A percentile compares a stretch with the other conserved stretches of the same genome.
Evolutionary conservation across 768 basidiomycete genomes (phyloP).

Genomic region (Leccinum broughii): DNA sequence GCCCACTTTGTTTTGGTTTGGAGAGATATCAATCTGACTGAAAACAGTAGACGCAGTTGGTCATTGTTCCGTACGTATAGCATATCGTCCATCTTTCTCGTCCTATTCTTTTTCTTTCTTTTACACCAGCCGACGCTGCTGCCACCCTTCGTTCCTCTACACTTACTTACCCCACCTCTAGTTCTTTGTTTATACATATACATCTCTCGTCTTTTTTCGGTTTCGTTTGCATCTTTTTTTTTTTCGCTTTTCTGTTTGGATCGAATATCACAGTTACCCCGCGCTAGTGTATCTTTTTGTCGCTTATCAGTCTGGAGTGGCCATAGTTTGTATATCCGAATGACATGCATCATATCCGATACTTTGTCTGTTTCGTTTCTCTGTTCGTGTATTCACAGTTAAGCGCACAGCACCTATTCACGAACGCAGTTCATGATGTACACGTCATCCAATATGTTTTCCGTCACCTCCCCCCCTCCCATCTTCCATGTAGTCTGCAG

Average conservation of each 20-base stretch:
- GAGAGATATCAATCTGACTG: slow-evolving; percentile 4
- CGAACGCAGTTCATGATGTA: neutral
- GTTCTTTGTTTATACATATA: neutral
- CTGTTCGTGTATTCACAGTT: neutral
- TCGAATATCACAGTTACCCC: slow-evolving; percentile 13
- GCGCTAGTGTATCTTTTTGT: slow-evolving; percentile 22
- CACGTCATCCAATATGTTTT: neutral
- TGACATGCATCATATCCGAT: slow-evolving; percentile 1
- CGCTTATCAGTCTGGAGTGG: neutral
- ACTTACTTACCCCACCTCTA: neutral
- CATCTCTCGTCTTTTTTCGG: neutral
- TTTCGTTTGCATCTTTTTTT: neutral
- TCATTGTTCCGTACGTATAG: slow-evolving; percentile 14
- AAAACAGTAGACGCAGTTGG: slow-evolving; percentile 5
- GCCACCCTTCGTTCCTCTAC: slow-evolving; percentile 10
- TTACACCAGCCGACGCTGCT: neutral
- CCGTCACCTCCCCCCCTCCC: too few species aligned
- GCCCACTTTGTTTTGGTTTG: slow-evolving; percentile 10
- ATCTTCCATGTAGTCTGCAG: neutral
- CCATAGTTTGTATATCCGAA: slow-evolving; percentile 1
- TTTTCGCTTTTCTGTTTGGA: neutral
- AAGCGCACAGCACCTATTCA: neutral
- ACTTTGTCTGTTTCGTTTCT: neutral
- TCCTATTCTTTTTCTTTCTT: neutral
- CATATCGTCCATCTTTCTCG: slow-evolving; percentile 9